A percentile compares a stretch with the other conserved stretches of the same genome.
These are phyloP conservation scores for Prunella vulgaris DNA, from an alignment of 257 asterid species.

Conservation along the genomic window DNA sequence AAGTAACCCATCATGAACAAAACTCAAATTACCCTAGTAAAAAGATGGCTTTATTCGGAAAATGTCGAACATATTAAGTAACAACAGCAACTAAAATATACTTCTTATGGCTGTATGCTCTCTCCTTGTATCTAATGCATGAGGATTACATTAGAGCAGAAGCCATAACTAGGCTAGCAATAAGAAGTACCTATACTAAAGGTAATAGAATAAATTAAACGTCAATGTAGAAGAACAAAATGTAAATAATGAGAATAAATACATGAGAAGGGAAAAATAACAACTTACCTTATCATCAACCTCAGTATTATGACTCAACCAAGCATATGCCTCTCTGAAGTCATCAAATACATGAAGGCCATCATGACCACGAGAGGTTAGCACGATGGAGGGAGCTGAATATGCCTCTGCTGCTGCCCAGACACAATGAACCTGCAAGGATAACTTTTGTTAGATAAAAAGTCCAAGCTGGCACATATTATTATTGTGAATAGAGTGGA, in stretches of 20 bases:
- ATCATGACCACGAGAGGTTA: slow-evolving; percentile 74
- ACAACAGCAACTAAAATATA: neutral
- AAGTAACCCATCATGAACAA: neutral
- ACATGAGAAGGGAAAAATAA: neutral
- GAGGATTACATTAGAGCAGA: neutral
- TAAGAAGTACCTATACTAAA: neutral
- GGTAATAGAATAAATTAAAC: neutral
- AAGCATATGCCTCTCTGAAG: slow-evolving; percentile 98
- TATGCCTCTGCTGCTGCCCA: slow-evolving; percentile 99
- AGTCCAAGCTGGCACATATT: slow-evolving; percentile 8
- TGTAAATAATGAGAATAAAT: neutral
- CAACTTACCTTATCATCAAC: slow-evolving; percentile 88
- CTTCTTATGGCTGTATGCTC: neutral
- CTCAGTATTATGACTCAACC: slow-evolving; percentile 98
- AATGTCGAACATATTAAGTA: neutral
- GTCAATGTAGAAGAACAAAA: slow-evolving; percentile 3
- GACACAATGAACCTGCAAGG: slow-evolving; percentile 85
- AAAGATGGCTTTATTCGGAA: neutral
- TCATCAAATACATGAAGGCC: slow-evolving; percentile 99
- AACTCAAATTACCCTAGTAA: neutral
- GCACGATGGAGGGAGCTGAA: slow-evolving; percentile 97
- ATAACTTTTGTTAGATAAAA: slow-evolving; percentile 23
- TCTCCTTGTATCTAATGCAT: neutral
- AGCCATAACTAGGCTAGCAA: neutral
- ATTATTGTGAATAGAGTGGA: slow-evolving; percentile 6